A percentile compares a stretch with the other conserved stretches of the same genome.
Conservation (phyloP, 495 filamentous ascomycete species). For the Tuber indicum region DNA sequence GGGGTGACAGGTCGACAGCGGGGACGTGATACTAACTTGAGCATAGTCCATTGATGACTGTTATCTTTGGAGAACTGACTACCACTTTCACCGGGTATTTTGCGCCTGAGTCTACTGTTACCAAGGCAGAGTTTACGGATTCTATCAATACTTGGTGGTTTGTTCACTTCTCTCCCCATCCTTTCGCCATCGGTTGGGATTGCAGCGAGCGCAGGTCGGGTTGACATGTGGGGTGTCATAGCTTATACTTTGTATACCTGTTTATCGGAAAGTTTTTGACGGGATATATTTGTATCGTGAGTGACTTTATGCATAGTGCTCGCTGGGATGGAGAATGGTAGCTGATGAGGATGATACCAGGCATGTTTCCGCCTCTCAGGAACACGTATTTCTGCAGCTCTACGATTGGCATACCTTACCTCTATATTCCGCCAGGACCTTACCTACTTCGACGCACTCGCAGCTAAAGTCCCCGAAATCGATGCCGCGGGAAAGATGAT, state of each 20-base stretch:
- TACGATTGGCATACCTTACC: conserved; percentile 51
- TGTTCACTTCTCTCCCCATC: background rate
- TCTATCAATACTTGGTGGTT: conserved; percentile 26
- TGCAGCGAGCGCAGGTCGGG: background rate
- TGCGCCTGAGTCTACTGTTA: conserved; percentile 10
- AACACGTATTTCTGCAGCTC: conserved; percentile 51
- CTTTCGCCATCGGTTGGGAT: conserved; percentile 16
- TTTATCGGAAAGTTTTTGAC: conserved; percentile 57
- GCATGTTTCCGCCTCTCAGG: conserved; percentile 54
- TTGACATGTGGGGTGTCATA: conserved; percentile 31
- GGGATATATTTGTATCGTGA: conserved; percentile 47
- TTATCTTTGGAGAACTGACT: conserved; percentile 41
- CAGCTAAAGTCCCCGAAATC: conserved; percentile 13
- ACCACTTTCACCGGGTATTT: conserved; percentile 28
- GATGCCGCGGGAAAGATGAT: conserved; percentile 13
- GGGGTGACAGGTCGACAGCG: background rate
- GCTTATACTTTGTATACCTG: conserved; percentile 55
- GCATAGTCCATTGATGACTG: conserved; percentile 42
- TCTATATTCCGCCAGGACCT: conserved; percentile 52
- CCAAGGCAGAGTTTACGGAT: conserved; percentile 14
- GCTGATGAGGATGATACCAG: conserved; percentile 42
- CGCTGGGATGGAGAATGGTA: background rate
- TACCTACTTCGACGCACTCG: conserved; percentile 48
- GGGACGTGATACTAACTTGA: conserved; percentile 5
- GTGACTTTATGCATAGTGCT: background rate